phyloP scores from a whole-genome alignment of 2,329 filamentous ascomycete genomes.

The Pseudogymnoascus sp. region DNA sequence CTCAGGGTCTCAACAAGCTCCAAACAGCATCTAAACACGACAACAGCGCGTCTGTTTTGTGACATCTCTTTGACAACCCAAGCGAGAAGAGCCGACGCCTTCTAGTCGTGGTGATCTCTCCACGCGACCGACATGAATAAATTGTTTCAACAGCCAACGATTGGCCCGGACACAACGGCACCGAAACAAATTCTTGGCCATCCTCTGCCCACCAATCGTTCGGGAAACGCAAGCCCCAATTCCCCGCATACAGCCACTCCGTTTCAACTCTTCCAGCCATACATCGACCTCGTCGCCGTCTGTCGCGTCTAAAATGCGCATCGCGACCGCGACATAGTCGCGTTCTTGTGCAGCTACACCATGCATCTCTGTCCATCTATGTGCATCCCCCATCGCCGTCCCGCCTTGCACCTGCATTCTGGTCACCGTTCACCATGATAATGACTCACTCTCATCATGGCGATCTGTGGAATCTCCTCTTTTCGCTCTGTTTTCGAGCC shows the following conservation, averaged over 20 bases:
- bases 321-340: slow-evolving; percentile 7
- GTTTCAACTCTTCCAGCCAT: slow-evolving; percentile 9
- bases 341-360: slow-evolving; percentile 7
- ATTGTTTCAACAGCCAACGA: slow-evolving; percentile 7
- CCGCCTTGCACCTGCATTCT: not conserved
- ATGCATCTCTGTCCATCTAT: not conserved
- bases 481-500: slow-evolving; percentile 5
- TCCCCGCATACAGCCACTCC: slow-evolving; percentile 1
- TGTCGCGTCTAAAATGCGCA: slow-evolving; percentile 7
- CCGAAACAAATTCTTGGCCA: not conserved
- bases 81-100: not conserved
- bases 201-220: not conserved
- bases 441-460: slow-evolving; percentile 7
- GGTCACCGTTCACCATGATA: slow-evolving; percentile 2
- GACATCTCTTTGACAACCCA: not conserved
- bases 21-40: not conserved
- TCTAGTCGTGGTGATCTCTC: slow-evolving; percentile 1
- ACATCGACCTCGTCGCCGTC: not conserved
- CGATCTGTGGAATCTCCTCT: slow-evolving; percentile 4
- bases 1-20: not conserved
- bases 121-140: not conserved
- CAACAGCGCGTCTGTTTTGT: slow-evolving; percentile 8
- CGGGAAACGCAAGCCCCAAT: not conserved
- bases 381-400: not conserved
- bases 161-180: not conserved